Conservation (phyloP, 495 filamentous ascomycete genomes). For the Corynascus novoguineensis region DNA sequence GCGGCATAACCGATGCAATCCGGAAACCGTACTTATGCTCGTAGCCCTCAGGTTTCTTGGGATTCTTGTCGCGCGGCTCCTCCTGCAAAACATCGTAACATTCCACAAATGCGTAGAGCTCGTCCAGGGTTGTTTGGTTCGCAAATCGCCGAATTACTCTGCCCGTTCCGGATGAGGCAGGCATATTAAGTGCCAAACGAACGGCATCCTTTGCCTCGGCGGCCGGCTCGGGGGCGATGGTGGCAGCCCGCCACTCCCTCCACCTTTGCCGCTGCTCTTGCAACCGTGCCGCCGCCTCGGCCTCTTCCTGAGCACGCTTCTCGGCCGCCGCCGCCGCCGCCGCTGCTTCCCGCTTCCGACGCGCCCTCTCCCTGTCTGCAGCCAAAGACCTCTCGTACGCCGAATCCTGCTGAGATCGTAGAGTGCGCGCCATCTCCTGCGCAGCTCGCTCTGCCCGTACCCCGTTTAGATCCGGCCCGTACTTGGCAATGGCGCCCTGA, state of each 20-base stretch:
- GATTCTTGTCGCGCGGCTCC: conserved; percentile 31
- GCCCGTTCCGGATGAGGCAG: conserved; percentile 51
- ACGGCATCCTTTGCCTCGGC: conserved; percentile 60
- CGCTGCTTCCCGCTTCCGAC: conserved; percentile 67
- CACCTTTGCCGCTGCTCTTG: conserved; percentile 61
- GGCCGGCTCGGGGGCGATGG: conserved; percentile 62
- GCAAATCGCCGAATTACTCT: conserved; percentile 71
- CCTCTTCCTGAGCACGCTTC: conserved; percentile 50
- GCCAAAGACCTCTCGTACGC: conserved; percentile 91
- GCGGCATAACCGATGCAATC: conserved; percentile 76
- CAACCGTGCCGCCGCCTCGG: conserved; percentile 55
- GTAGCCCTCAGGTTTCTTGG: conserved; percentile 58
- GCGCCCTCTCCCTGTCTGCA: conserved; percentile 74
- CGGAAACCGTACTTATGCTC: conserved; percentile 74
- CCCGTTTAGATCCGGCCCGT: conserved; percentile 61
- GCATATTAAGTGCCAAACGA: conserved; percentile 76
- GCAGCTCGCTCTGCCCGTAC: conserved; percentile 64
- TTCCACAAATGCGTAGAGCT: conserved; percentile 94
- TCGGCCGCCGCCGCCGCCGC: conserved; percentile 58
- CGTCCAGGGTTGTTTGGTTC: conserved; percentile 63
- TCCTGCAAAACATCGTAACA: conserved; percentile 65
- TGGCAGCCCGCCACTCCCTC: conserved; percentile 71
- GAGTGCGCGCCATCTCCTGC: conserved; percentile 67
- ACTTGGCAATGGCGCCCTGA: conserved; percentile 60
- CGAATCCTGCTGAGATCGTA: conserved; percentile 79